Base-by-base conservation (phyloP, 2,329 filamentous ascomycete species). In the Alternaria postmessia region DNA sequence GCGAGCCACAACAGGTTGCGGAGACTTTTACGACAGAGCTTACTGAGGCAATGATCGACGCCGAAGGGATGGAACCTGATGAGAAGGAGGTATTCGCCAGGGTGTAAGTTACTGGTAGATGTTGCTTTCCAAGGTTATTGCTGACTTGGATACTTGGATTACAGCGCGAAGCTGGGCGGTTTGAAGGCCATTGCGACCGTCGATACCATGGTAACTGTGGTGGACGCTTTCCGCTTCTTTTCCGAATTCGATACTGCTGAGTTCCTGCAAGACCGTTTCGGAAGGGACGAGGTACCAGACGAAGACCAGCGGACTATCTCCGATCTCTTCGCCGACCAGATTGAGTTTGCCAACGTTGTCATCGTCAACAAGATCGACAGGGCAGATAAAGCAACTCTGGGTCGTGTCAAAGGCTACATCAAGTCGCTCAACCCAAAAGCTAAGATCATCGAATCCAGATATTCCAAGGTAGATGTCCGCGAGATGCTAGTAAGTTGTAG, bases 291-390 rank as follows among this genome's bases (percentile, higher is more conserved):
- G 55, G 72, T 75, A 0, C 86, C 5, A 74, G 86, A 77, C 0
- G 90, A 92, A 65, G 90, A 93, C 61, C 89, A 93, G 65, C 81
- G 90, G 0, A 92, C 89, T 0, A 89, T 93, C 3, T 91, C 89
- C 0, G 89, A 92, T 65, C 82, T 93, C 0, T 90, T 92, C 84
- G 89, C 91, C 0, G 90, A 92, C 66, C 90, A 92, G 69, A 90
- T 92, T 60, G 90, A 93, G 75, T 93, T 93, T 67, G 89, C 90
- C 0, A 89, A 92, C 65, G 89, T 92, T 7, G 84, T 92, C 14
- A 83, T 92, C 4, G 78, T 92, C 20, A 92, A 92, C 78, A 92
- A 92, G 75, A 81, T 86, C 6, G 89, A 91, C 61, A 85, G 87
- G 61, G 87, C 91, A 14, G 75, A 82, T 41, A 73, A 78, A 5